Conservation (phyloP, 2,329 filamentous ascomycete species). For the Amphichorda felina region DNA sequence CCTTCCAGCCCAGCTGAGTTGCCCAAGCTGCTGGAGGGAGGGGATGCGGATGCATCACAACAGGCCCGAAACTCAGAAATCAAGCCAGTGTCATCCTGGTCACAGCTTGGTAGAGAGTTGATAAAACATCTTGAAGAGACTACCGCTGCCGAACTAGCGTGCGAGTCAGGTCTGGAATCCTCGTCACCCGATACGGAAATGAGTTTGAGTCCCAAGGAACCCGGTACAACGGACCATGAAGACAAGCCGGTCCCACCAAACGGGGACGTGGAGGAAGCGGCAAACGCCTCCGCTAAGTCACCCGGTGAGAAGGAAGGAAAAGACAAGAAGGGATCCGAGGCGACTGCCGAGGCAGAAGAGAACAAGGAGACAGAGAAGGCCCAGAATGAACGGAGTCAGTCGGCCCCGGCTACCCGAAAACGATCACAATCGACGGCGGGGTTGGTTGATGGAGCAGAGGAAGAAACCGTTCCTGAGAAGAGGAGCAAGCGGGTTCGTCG, state of each 20-base stretch:
- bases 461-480: constrained; percentile 46
- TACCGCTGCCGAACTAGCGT: constrained; percentile 14
- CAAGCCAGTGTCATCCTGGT: constrained; percentile 14
- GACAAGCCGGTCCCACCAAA: background rate
- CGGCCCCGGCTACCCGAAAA: constrained; percentile 38
- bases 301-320: background rate
- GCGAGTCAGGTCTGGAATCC: constrained; percentile 14
- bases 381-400: constrained; percentile 21
- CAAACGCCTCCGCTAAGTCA: background rate
- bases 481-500: constrained; percentile 54
- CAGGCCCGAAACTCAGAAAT: background rate
- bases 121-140: constrained; percentile 18
- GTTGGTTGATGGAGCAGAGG: constrained; percentile 40
- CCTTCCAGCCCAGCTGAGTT: constrained; percentile 7
- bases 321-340: constrained; percentile 1
- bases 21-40: constrained; percentile 1
- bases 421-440: constrained; percentile 52
- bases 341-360: constrained; percentile 4
- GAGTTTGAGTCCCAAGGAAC: constrained; percentile 1
- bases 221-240: background rate
- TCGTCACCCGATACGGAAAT: constrained; percentile 13
- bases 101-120: constrained; percentile 19
- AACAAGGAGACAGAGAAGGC: constrained; percentile 7
- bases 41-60: background rate
- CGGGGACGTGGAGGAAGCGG: background rate